phyloP scores from a whole-genome alignment of 148 eudicot genomes.

The Fagopyrum esculentum region DNA sequence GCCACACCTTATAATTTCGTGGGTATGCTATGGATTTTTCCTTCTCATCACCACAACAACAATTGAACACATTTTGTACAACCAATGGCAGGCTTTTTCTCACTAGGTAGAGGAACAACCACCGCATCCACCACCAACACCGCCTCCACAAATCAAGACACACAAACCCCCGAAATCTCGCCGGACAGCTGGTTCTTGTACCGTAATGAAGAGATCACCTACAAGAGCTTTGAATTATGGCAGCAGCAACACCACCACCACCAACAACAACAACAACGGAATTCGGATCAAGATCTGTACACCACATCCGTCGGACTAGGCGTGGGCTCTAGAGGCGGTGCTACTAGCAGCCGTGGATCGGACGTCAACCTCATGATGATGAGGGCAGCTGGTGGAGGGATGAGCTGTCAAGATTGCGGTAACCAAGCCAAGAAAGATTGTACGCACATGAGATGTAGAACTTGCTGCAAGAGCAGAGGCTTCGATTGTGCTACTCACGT shows the following conservation, averaged over 20 bases:
- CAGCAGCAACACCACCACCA: constrained; percentile 33
- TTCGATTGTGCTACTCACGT: constrained; percentile 75
- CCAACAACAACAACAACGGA: background rate
- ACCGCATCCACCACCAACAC: constrained; percentile 10
- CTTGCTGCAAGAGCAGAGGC: constrained; percentile 83
- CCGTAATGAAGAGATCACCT: constrained; percentile 39
- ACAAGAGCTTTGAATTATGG: constrained; percentile 76
- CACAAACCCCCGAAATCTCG: background rate
- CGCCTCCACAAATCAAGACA: background rate
- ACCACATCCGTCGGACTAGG: constrained; percentile 8
- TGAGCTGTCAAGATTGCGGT: constrained; percentile 83
- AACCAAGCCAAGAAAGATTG: constrained; percentile 87
- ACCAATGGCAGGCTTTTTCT: constrained; percentile 64
- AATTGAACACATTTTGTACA: background rate
- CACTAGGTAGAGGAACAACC: constrained; percentile 35
- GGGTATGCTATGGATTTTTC: constrained; percentile 9
- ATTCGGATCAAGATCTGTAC: constrained; percentile 9
- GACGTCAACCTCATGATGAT: constrained; percentile 22
- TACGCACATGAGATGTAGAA: constrained; percentile 58
- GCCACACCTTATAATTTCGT: background rate
- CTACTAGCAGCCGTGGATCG: constrained; percentile 14
- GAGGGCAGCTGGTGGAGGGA: constrained; percentile 23
- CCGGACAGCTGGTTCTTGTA: constrained; percentile 20
- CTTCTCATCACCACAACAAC: background rate
- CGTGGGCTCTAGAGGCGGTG: background rate